phyloP scores from a whole-genome alignment of 2,329 filamentous ascomycete species.

The Coniella vitis region DNA sequence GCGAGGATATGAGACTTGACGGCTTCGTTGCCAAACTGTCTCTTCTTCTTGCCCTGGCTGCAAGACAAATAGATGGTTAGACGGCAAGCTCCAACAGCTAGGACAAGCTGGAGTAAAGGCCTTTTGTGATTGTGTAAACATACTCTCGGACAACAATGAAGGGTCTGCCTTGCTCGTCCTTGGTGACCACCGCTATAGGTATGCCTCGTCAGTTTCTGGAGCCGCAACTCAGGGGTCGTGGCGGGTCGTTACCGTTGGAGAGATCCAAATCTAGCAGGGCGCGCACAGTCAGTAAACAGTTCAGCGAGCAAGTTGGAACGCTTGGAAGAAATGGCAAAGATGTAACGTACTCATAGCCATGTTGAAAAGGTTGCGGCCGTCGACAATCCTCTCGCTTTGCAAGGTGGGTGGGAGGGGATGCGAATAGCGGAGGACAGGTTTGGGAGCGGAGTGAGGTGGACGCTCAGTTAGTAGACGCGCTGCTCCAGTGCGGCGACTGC shows the following conservation, averaged over 20 bases:
- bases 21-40: slow-evolving; percentile 91
- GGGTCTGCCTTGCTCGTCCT: slow-evolving; percentile 93
- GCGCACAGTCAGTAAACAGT: neutral
- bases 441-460: neutral
- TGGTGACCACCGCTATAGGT: slow-evolving; percentile 63
- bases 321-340: neutral
- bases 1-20: slow-evolving; percentile 98
- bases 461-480: slow-evolving; percentile 3
- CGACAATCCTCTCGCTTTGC: neutral
- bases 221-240: slow-evolving; percentile 10
- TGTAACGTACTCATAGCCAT: slow-evolving; percentile 53
- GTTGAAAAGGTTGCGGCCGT: slow-evolving; percentile 24
- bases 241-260: slow-evolving; percentile 60
- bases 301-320: slow-evolving; percentile 11
- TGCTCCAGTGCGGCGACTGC: neutral
- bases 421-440: neutral
- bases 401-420: neutral
- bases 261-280: slow-evolving; percentile 64
- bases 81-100: slow-evolving; percentile 16
- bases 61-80: slow-evolving; percentile 20
- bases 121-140: slow-evolving; percentile 32
- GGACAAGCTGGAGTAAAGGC: neutral
- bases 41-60: slow-evolving; percentile 96
- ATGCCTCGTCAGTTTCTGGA: slow-evolving; percentile 16
- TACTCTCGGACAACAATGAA: slow-evolving; percentile 99